Base-by-base conservation (phyloP, 352 stramenopile species). In the Phytophthora agathidicida region DNA sequence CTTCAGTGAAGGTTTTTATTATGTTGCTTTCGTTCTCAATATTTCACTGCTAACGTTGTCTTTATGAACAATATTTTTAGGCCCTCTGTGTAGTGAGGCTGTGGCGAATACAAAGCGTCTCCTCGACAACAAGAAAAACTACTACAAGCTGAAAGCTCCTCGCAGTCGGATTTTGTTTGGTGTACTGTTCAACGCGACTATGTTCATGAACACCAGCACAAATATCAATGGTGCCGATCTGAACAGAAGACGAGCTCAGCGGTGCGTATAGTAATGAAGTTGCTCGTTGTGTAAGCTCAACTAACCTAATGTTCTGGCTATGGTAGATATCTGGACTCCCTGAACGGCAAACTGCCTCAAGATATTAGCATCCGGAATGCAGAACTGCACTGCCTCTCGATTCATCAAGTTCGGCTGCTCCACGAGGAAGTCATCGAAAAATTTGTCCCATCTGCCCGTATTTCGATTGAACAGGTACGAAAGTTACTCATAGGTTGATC, bases 131-230 rank as follows among this genome's bases (percentile, higher is more conserved):
- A 63, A 63, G 22, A 41, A 31, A 32, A 46, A 56, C 38, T 45
- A 51, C 35, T 63, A 63, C 44, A 7, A 6, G 3, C 2, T 63
- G 3, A 63, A 63, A 41, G 31, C 6, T 17, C 27, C 37, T 0
- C 28, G 35, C 26, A 22, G 43, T 19, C 28, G 37, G 23, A 5
- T 33, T 14, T 2, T 51, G 16, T 38, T 27, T 11, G 44, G 41
- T 9, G 31, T 63, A 0, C 22, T 63, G 11, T 63, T 63, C n/a
- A 47, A 63, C 24, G 54, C 28, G 3, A 46, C 19, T 14, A 56
- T 56, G 42, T 63, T 63, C 31, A 24, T 63, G 0, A 28, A 16
- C 9, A 39, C 54, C 0, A 28, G 13, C 35, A 51, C 10, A 6
- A 56, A 63, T 19, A 51, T 56, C 20, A 27, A 49, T 9, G 24